phyloP scores from a whole-genome alignment of 2,329 filamentous ascomycete species.

The Alternaria metachromatica region DNA sequence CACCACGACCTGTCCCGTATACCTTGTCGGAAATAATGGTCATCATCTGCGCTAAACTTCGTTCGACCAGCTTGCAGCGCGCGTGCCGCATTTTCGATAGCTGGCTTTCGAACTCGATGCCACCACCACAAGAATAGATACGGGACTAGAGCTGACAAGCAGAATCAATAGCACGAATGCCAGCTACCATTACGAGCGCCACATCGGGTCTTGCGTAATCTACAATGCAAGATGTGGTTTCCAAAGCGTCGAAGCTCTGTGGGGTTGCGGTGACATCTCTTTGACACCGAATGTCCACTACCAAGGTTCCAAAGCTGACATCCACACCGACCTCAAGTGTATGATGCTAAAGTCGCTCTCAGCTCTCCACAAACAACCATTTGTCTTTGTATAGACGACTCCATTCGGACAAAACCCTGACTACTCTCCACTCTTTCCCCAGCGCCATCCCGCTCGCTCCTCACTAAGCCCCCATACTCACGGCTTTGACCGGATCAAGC shows the following conservation, averaged over 20 bases:
- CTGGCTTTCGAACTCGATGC: not conserved
- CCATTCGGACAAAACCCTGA: accelerated
- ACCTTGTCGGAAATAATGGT: not conserved
- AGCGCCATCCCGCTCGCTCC: not conserved
- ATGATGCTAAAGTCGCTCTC: not conserved
- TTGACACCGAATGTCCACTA: not conserved
- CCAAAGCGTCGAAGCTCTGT: not conserved
- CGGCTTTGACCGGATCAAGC: not conserved
- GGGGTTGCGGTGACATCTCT: not conserved
- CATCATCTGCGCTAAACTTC: too few relatives aligned
- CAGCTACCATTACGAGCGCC: not conserved
- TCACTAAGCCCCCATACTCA: not conserved
- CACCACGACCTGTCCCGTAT: slow-evolving; percentile 5
- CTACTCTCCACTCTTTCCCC: not conserved
- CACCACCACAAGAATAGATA: not conserved
- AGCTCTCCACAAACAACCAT: not conserved
- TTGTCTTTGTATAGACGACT: not conserved
- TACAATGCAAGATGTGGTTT: not conserved
- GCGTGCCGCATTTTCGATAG: not conserved
- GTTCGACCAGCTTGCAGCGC: not conserved
- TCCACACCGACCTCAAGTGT: not conserved
- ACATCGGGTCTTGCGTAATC: not conserved
- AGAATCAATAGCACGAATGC: not conserved
- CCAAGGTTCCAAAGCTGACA: not conserved
- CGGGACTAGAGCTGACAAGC: not conserved